phyloP scores from a whole-genome alignment of 768 basidiomycete genomes.

The Termitomyces sp. region DNA sequence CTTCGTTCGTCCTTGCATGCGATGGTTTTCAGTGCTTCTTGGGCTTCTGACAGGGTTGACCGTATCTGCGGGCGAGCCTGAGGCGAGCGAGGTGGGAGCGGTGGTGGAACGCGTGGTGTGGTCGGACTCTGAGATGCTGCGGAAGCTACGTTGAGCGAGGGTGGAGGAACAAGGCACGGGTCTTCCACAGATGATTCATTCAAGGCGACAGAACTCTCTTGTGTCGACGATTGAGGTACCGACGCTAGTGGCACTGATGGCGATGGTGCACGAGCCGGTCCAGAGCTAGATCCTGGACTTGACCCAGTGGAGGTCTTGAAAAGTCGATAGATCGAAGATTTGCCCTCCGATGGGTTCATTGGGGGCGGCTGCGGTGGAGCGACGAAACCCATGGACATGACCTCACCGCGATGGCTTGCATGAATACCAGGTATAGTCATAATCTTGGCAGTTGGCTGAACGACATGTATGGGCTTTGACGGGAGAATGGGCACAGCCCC shows the following conservation, averaged over 20 bases:
- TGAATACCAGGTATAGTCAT: conserved; percentile 91
- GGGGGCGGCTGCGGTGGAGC: conserved; percentile 36
- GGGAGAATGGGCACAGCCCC: conserved; percentile 21
- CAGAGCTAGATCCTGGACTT: conserved; percentile 5
- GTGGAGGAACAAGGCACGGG: conserved; percentile 1
- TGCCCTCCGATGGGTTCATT: conserved; percentile 28
- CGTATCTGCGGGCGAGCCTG: conserved; percentile 20
- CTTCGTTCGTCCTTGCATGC: conserved; percentile 39
- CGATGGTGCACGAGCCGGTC: conserved; percentile 10
- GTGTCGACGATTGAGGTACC: conserved; percentile 4
- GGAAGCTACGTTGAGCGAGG: background rate
- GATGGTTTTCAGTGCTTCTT: conserved; percentile 54
- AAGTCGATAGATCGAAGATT: conserved; percentile 64
- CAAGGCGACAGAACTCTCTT: conserved; percentile 7
- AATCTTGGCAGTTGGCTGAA: conserved; percentile 72
- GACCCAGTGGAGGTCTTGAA: conserved; percentile 53
- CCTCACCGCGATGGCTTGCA: conserved; percentile 76
- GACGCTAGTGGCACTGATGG: conserved; percentile 4
- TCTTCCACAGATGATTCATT: background rate
- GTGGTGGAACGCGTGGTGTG: conserved; percentile 40
- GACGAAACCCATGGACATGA: conserved; percentile 80
- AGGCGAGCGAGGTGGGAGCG: conserved; percentile 43
- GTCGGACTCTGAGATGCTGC: background rate
- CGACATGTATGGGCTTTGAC: conserved; percentile 49
- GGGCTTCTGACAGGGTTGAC: conserved; percentile 30